A percentile compares a stretch with the other conserved stretches of the same genome.
Conservation (phyloP, 1,284 basidiomycete species). For the Thelephora terrestris region DNA sequence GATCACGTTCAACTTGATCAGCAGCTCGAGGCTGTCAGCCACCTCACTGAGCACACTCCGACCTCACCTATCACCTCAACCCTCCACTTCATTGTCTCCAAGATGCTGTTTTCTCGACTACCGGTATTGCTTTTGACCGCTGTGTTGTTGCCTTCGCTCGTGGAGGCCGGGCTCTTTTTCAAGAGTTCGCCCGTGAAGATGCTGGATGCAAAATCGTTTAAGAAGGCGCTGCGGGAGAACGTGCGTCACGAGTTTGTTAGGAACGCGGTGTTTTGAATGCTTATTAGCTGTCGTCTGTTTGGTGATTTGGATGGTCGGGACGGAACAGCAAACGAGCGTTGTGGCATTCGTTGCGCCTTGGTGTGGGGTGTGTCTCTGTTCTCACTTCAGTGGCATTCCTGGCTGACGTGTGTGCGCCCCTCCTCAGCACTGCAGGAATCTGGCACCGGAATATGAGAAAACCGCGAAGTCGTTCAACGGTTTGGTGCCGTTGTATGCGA, state of each 20-base stretch:
- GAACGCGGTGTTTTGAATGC: not conserved
- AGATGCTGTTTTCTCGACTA: too few relatives aligned
- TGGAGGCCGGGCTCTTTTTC: constrained; percentile 60
- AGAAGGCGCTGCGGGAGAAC: constrained; percentile 64
- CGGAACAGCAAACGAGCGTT: constrained; percentile 52
- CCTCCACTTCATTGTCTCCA: too few relatives aligned
- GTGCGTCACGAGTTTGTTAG: constrained; percentile 33
- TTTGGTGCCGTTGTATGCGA: constrained; percentile 79
- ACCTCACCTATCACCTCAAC: too few relatives aligned
- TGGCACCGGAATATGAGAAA: constrained; percentile 80
- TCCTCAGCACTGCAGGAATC: constrained; percentile 71
- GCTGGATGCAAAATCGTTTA: constrained; percentile 66
- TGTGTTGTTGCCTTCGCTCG: too few relatives aligned
- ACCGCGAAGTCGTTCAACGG: constrained; percentile 75
- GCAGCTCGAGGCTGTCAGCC: too few relatives aligned
- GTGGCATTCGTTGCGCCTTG: constrained; percentile 89
- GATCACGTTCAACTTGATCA: too few relatives aligned
- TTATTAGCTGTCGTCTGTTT: not conserved
- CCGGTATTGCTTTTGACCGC: too few relatives aligned
- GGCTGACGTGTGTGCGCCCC: not conserved
- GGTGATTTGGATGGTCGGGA: constrained; percentile 1
- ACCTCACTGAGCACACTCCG: too few relatives aligned
- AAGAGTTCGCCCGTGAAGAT: constrained; percentile 62
- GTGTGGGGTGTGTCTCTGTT: constrained; percentile 58
- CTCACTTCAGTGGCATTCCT: not conserved